These are phyloP conservation scores for Zelopaecilomyces penicillatus DNA, from an alignment of 2,329 filamentous ascomycete genomes.

Conservation along the genomic window DNA sequence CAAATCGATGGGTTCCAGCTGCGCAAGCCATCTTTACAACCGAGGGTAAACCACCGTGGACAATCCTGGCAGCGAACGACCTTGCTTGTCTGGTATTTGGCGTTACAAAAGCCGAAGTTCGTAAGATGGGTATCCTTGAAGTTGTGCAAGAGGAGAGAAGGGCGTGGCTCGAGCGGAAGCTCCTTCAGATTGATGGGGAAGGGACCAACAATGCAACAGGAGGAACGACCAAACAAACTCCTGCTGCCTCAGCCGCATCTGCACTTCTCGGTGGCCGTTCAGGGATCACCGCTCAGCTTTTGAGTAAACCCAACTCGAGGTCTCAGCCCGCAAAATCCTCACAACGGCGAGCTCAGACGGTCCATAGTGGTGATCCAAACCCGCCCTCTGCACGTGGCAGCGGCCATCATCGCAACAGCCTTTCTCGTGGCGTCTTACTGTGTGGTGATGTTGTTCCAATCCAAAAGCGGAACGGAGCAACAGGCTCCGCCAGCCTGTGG, in stretches of 20 bases:
- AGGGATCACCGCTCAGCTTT: constrained; percentile 77
- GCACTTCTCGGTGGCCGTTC: constrained; percentile 58
- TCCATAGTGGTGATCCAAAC: constrained; percentile 47
- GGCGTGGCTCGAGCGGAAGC: constrained; percentile 80
- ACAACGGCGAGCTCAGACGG: constrained; percentile 53
- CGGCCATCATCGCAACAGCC: constrained; percentile 60
- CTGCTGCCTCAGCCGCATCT: constrained; percentile 35
- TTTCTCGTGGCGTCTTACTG: constrained; percentile 79
- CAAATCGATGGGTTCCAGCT: constrained; percentile 80
- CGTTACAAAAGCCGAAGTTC: constrained; percentile 92
- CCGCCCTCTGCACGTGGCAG: constrained; percentile 45
- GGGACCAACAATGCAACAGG: constrained; percentile 22
- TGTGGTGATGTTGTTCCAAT: constrained; percentile 99
- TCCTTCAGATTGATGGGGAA: constrained; percentile 45
- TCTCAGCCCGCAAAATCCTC: constrained; percentile 43
- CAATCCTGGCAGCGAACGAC: constrained; percentile 92
- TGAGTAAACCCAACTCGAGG: constrained; percentile 70
- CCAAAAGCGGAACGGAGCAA: constrained; percentile 86
- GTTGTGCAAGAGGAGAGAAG: constrained; percentile 86
- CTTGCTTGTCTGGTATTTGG: constrained; percentile 96
- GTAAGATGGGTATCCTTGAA: constrained; percentile 89
- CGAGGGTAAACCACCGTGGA: constrained; percentile 85
- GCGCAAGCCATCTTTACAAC: constrained; percentile 97
- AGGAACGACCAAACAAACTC: constrained; percentile 25
- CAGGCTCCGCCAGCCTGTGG: constrained; percentile 91